Percentiles rank a stretch among this genome's conserved stretches.
These are phyloP conservation scores for Diplogelasinospora grovesii DNA, from an alignment of 495 filamentous ascomycete species.

Conservation along the genomic window DNA sequence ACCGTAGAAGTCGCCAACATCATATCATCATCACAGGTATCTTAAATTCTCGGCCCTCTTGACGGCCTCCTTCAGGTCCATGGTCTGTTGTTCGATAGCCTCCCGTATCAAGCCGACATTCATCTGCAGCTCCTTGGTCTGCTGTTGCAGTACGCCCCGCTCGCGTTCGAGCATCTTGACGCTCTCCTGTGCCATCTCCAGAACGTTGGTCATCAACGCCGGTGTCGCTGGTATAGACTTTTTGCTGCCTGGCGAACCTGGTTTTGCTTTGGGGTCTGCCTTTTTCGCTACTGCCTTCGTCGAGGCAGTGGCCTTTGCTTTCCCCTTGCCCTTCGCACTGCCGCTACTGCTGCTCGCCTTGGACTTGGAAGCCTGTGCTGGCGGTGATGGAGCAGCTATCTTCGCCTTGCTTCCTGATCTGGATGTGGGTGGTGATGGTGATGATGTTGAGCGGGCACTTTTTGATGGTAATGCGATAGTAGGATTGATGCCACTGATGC, in stretches of 20 bases:
- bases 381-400: no score
- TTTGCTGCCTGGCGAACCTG: not conserved
- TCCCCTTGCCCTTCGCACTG: not conserved
- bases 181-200: constrained; percentile 20
- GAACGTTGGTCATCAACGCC: not conserved
- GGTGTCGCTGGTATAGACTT: not conserved
- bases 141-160: constrained; percentile 17
- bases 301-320: not conserved
- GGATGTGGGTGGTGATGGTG: no score
- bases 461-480: no score
- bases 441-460: no score
- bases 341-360: not conserved
- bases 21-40: no score
- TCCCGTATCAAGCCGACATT: constrained; percentile 18
- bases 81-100: constrained; percentile 1
- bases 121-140: constrained; percentile 16
- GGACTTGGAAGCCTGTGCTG: no score
- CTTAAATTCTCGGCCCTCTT: constrained; percentile 10
- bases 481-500: no score
- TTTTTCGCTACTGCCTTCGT: not conserved
- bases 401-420: no score
- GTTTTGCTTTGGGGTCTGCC: not conserved
- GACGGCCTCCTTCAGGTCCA: constrained; percentile 8
- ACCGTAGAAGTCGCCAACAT: no score
- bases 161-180: constrained; percentile 19